These are phyloP conservation scores for Candida mattraensis DNA, from an alignment of 805 yeast genomes.

Conservation along the genomic window DNA sequence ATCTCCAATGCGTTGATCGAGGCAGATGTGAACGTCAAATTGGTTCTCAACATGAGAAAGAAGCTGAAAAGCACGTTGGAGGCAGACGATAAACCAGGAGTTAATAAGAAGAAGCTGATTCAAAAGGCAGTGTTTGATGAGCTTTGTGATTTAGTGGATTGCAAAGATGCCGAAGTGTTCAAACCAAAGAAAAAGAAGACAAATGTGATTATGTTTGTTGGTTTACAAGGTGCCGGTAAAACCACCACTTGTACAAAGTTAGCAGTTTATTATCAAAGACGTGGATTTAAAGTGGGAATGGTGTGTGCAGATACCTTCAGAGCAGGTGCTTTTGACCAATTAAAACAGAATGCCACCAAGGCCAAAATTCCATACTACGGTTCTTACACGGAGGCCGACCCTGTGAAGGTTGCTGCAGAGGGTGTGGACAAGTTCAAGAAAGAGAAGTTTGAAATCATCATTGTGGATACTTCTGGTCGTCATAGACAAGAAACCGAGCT, in stretches of 20 bases:
- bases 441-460: slow-evolving; percentile 88
- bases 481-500: slow-evolving; percentile 92
- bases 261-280: slow-evolving; percentile 89
- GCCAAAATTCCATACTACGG: slow-evolving; percentile 95
- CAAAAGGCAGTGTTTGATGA: slow-evolving; percentile 96
- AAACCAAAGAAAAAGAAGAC: slow-evolving; percentile 83
- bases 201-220: slow-evolving; percentile 94
- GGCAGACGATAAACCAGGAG: slow-evolving; percentile 50
- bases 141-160: slow-evolving; percentile 81
- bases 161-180: slow-evolving; percentile 44
- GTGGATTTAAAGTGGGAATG: slow-evolving; percentile 93
- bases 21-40: slow-evolving; percentile 87
- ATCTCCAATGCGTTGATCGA: slow-evolving; percentile 88
- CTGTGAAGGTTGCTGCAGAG: slow-evolving; percentile 84
- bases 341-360: slow-evolving; percentile 95
- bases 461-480: slow-evolving; percentile 97
- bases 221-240: slow-evolving; percentile 98
- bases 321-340: slow-evolving; percentile 99
- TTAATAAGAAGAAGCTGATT: slow-evolving; percentile 72
- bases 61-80: slow-evolving; percentile 62
- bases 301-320: slow-evolving; percentile 99
- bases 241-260: slow-evolving; percentile 96
- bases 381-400: slow-evolving; percentile 92
- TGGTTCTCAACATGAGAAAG: slow-evolving; percentile 76
- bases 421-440: slow-evolving; percentile 91